These are phyloP conservation scores for Geranium brycei DNA, from an alignment of 345 rosid genomes.

Conservation along the genomic window DNA sequence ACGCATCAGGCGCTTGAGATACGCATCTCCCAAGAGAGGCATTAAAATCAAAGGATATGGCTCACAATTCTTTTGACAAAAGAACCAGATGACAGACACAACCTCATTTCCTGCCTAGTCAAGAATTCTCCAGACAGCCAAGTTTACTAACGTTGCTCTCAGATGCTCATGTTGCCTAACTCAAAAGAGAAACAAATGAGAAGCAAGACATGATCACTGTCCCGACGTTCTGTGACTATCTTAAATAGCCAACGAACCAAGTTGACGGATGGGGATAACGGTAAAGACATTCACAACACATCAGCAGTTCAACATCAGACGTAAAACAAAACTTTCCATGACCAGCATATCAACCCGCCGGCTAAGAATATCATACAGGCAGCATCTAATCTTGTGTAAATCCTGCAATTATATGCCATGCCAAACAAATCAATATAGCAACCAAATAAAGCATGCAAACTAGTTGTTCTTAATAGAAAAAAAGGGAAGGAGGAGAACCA, in stretches of 20 bases:
- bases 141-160: neutral
- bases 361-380: constrained; percentile 55
- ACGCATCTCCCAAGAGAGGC: neutral
- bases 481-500: constrained; percentile 9
- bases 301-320: constrained; percentile 36
- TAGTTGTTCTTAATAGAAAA: constrained; percentile 14
- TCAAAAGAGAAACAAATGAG: neutral
- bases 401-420: constrained; percentile 70
- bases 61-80: neutral
- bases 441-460: constrained; percentile 23
- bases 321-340: constrained; percentile 50
- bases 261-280: constrained; percentile 12
- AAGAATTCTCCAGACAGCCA: neutral
- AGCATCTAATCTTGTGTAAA: constrained; percentile 53
- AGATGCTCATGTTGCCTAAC: neutral
- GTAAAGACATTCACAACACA: constrained; percentile 27
- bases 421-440: constrained; percentile 58
- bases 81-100: neutral
- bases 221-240: neutral
- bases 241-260: constrained; percentile 4
- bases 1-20: neutral
- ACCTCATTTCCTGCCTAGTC: neutral
- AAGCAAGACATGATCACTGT: neutral
- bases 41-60: neutral
- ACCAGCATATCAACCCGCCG: constrained; percentile 69